phyloP scores from a whole-genome alignment of 768 basidiomycete species.

The Thelephora aurantiotincta region DNA sequence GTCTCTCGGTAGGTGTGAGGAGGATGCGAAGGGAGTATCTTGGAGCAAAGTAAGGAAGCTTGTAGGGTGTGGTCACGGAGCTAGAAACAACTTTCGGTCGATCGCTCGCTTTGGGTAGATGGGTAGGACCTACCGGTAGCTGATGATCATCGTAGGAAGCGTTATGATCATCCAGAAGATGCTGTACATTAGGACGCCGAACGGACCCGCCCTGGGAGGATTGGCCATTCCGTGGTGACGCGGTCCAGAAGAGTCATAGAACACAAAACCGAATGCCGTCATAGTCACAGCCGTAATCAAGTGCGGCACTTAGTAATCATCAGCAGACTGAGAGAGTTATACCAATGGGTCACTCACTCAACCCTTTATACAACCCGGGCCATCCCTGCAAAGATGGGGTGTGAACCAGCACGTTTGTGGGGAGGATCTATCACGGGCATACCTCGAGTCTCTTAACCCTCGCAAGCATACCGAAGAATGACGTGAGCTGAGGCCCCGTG shows the following conservation, averaged over 20 bases:
- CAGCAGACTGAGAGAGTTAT: slow-evolving; percentile 14
- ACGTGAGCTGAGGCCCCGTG: slow-evolving; percentile 58
- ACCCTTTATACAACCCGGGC: slow-evolving; percentile 69
- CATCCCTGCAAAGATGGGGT: slow-evolving; percentile 31
- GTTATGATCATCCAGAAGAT: slow-evolving; percentile 51
- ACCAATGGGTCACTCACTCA: slow-evolving; percentile 27
- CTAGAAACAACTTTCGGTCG: slow-evolving; percentile 21
- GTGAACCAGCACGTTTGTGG: background rate
- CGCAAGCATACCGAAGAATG: slow-evolving; percentile 59
- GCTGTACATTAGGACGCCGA: slow-evolving; percentile 53
- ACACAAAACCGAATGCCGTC: slow-evolving; percentile 37
- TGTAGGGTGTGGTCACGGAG: slow-evolving; percentile 73
- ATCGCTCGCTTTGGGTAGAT: background rate
- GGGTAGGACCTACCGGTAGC: slow-evolving; percentile 41
- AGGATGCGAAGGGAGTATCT: slow-evolving; percentile 50
- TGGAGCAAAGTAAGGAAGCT: slow-evolving; percentile 47
- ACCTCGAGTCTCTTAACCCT: slow-evolving; percentile 68
- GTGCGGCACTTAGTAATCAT: slow-evolving; percentile 28
- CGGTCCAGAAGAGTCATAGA: slow-evolving; percentile 31
- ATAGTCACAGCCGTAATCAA: slow-evolving; percentile 36
- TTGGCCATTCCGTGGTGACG: slow-evolving; percentile 52
- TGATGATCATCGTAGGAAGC: slow-evolving; percentile 57
- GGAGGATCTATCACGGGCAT: background rate
- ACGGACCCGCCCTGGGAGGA: slow-evolving; percentile 36
- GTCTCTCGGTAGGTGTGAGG: slow-evolving; percentile 70